Evolutionary conservation across 2,329 filamentous ascomycete genomes (phyloP), one percentile per base, ranked within the genome.

Genomic region (Torrubiellomyces zombiae): DNA sequence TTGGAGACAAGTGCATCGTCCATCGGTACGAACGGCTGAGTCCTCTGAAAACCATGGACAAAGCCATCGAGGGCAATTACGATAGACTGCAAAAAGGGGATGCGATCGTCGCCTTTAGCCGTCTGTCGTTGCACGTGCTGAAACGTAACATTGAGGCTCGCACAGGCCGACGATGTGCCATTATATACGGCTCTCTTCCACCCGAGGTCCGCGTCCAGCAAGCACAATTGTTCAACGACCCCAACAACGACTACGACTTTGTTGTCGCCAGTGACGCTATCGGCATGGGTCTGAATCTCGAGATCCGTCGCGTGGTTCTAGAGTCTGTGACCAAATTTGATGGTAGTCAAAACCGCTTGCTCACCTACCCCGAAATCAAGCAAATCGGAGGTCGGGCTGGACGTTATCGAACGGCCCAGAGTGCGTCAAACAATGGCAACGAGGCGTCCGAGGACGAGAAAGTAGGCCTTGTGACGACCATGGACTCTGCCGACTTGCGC

Each of bases 251-350:
- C 31, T 98, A 94, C 44, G 89, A 98, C 45, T 91, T 74, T 38
- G 60, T 98, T 5, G 85, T 89, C 14, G 89, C 91, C 7, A 94
- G 82, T 38, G 83, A 94, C 51, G 89, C 89, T 23, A 86, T 98
- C 33, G 89, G 89, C 18, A 95, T 98, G 86, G 89, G 91, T 1
- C 57, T 98, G 13, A 98, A 98, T 42, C 53, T 98, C 47, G 83
- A 73, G 50, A 82, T 94, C 45, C 89, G 83, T 44, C 77, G 91
- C 14, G 67, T 98, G 32, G 68, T 98, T 27, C 89, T 98, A 36
- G 81, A 93, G 41, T 63, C 75, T 1, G 63, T 74, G 3, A 55
- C 60, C 31, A 98, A 94, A 47, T 75, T 64, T 35, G 66, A 83
- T 32, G 76, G 76, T 2, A 42, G 37, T 1, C 51, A 56, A 5